Evolutionary conservation across 1,284 basidiomycete genomes (phyloP), one percentile per base, ranked within the genome.

Genomic region (Ustilago crameri): DNA sequence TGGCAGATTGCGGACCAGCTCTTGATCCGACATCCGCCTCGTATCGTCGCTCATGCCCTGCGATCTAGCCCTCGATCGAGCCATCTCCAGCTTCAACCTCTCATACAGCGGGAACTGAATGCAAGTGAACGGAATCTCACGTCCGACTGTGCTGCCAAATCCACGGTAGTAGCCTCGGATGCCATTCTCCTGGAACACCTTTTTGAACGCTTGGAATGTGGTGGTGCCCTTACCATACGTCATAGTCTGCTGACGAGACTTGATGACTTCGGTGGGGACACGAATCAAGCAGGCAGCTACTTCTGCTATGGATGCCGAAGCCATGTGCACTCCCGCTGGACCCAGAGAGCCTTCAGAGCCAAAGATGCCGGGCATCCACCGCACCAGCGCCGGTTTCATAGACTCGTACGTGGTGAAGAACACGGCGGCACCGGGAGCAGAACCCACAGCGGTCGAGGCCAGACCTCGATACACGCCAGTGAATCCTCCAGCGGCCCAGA

Each of bases 21-120:
- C 51, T 22, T 64, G 56, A 42, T 73, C 58, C 27, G 70, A 65
- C 24, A 63, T 14, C 3, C 26, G 15, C 35, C 22, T 37, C n/a
- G 12, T n/a, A 20, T 12, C 22, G 46, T 23, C 41, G 40, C 43
- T 15, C 15, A 14, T 17, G 15, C 32, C 17, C 14, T 49, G 49
- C 17, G 53, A 56, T 9, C 20, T 42, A 7, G 53, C 53, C 20
- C 51, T 60, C 2, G 73, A 70, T 14, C 63, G 55, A 5, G 76
- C 64, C 54, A 79, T 74, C 8, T 65, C 58, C 14, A 75, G 69
- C 84, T 98, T 98, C 69, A 98, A 86, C 38, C 88, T 86, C 85
- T 98, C 96, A 81, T 98, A 99, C 23, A 98, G 84, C 0, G 96
- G 96, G 82, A 98, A 99, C 83, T 99, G 96, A 23, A 99, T 87